Base-by-base conservation (phyloP, 176 grass and related monocot genomes). In the Avena sativa region DNA sequence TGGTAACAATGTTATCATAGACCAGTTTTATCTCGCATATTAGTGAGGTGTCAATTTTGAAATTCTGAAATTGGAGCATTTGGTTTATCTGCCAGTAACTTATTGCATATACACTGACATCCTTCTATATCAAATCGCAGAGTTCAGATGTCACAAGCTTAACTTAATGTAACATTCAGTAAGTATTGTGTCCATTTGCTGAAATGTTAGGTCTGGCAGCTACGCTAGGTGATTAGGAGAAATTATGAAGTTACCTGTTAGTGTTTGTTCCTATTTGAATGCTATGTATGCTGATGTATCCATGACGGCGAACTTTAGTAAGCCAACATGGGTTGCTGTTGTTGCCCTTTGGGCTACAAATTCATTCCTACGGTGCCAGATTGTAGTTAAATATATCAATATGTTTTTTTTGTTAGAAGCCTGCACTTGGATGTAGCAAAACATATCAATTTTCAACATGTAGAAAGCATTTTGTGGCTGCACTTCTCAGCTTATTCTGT, bases 91-190 rank as follows among this genome's bases (percentile, higher is more conserved):
- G 82, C 60, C 82, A 88, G 50, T 88, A 88, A 81, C 74, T 85
- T 69, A 82, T 85, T 91, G 90, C 86, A 91, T 78, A 91, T 88
- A 88, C 71, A 79, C 15, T 88, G 86, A 88, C 82, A 88, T 65
- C 78, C 82, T 91, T 91, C 71, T 85, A 86, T 91, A 91, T 64
- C 78, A 88, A 91, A 86, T 88, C 23, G 9, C 78, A 91, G 86
- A 86, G 78, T 91, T 91, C 90, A 85, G 83, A 88, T 88, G 47
- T 91, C 83, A 91, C 71, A 88, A 85, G 83, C 83, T 90, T 82
- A 86, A 90, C 75, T 86, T 76, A 82, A 86, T 78, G 61, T 90
- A 77, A 82, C 71, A 86, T 78, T 90, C 63, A 90, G 89, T 90
- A 86, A 90, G 84, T 90, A 90, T 50, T 90, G 89, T 83, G 89